These are phyloP conservation scores for Cylindrotheca fusiformis DNA, from an alignment of 108 stramenopile genomes.

Conservation along the genomic window DNA sequence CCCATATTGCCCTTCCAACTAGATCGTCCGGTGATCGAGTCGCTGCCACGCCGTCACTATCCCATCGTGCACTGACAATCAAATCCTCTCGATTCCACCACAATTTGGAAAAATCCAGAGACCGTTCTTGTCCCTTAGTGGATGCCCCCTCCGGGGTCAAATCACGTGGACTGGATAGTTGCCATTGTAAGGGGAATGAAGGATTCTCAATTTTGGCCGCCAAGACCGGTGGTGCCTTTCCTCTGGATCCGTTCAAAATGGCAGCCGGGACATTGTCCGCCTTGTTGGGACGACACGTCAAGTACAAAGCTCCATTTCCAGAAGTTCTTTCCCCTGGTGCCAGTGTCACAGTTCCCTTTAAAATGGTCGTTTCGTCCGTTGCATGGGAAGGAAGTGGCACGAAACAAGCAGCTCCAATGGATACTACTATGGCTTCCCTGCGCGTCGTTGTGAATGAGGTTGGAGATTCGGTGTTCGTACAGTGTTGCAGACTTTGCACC, in stretches of 20 bases:
- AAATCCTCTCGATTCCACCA: constrained; percentile 56
- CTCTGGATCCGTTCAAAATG: constrained; percentile 46
- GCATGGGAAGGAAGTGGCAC: too few relatives aligned
- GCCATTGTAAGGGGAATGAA: constrained; percentile 46
- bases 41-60: constrained; percentile 60
- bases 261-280: constrained; percentile 61
- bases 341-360: background rate
- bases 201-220: constrained; percentile 41
- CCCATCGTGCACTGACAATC: constrained; percentile 56
- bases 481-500: too few relatives aligned
- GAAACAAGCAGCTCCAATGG: too few relatives aligned
- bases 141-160: constrained; percentile 47
- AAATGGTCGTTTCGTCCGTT: too few relatives aligned
- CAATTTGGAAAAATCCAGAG: background rate
- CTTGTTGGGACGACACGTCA: constrained; percentile 45
- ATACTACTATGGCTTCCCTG: too few relatives aligned
- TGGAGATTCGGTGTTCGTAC: too few relatives aligned
- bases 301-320: too few relatives aligned
- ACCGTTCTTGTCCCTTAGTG: background rate
- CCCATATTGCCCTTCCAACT: constrained; percentile 43
- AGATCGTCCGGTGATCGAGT: constrained; percentile 60
- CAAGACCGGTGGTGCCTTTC: constrained; percentile 62
- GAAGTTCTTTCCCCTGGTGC: too few relatives aligned
- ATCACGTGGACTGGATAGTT: constrained; percentile 27
- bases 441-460: too few relatives aligned